Percentiles rank a stretch among this genome's conserved stretches.
These are phyloP conservation scores for Populus trichocarpa DNA, from an alignment of 441 rosid species.

Conservation along the genomic window DNA sequence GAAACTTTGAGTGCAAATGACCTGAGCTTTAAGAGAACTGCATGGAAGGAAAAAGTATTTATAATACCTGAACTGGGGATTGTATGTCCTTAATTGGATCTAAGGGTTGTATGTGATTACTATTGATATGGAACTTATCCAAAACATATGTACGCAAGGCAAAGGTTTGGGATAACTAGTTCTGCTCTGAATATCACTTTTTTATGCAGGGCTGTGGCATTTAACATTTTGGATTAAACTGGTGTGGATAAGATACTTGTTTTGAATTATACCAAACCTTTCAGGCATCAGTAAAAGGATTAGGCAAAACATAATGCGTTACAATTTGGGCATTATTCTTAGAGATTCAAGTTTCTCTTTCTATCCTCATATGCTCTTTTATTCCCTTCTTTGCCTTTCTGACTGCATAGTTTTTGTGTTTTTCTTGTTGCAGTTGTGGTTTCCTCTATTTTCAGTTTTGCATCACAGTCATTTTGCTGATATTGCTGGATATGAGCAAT, in stretches of 20 bases:
- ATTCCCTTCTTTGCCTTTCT: background rate
- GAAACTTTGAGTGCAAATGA: background rate
- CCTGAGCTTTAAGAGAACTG: background rate
- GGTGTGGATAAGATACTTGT: background rate
- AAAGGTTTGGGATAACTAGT: background rate
- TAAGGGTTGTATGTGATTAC: background rate
- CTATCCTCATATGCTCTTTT: background rate
- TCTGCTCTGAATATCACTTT: background rate
- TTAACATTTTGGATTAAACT: background rate
- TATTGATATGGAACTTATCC: background rate
- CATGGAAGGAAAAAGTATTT: background rate
- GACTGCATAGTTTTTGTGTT: background rate
- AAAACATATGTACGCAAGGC: background rate
- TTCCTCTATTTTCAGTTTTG: slow-evolving; percentile 83
- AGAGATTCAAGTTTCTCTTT: background rate
- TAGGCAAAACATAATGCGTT: background rate
- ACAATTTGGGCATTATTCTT: background rate
- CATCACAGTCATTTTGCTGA: slow-evolving; percentile 42
- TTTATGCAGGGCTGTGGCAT: background rate
- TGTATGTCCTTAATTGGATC: background rate
- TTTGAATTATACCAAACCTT: background rate
- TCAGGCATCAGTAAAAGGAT: background rate
- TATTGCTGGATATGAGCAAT: slow-evolving; percentile 43
- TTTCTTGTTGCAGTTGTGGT: slow-evolving; percentile 83
- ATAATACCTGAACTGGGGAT: background rate